These are phyloP conservation scores for Silene coronaria DNA, from an alignment of 179 eudicot genomes.

Conservation along the genomic window DNA sequence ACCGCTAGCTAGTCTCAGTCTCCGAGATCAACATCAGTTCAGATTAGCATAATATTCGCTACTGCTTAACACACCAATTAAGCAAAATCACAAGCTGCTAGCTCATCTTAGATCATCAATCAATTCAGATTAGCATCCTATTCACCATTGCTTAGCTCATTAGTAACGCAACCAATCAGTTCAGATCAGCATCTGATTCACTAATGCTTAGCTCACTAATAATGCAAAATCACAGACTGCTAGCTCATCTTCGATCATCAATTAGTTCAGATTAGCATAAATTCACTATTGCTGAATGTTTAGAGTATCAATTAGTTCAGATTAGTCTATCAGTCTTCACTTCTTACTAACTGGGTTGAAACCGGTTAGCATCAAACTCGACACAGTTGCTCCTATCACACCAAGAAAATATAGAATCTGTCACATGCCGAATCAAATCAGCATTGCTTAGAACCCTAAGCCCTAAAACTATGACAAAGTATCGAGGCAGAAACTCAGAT, in stretches of 20 bases:
- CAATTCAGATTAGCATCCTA: neutral
- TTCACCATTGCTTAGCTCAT: neutral
- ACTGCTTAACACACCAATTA: no score
- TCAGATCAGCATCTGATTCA: neutral
- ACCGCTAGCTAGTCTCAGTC: no score
- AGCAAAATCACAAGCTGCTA: neutral
- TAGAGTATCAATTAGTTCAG: neutral
- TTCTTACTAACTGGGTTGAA: neutral
- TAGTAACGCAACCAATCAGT: neutral
- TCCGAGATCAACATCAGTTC: no score
- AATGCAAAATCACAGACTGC: no score
- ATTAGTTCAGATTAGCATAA: neutral
- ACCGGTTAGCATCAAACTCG: neutral
- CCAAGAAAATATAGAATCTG: neutral
- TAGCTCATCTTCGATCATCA: no score
- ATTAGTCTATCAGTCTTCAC: neutral
- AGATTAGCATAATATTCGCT: no score
- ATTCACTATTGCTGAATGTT: neutral
- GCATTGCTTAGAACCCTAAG: neutral
- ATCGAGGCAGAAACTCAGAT: no score
- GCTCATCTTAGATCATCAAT: neutral
- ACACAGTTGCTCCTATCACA: neutral
- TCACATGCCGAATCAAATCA: neutral
- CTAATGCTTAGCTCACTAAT: neutral
- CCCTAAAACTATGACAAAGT: neutral